phyloP scores from a whole-genome alignment of 495 filamentous ascomycete genomes.

The Hypoxylon lienhwacheense region DNA sequence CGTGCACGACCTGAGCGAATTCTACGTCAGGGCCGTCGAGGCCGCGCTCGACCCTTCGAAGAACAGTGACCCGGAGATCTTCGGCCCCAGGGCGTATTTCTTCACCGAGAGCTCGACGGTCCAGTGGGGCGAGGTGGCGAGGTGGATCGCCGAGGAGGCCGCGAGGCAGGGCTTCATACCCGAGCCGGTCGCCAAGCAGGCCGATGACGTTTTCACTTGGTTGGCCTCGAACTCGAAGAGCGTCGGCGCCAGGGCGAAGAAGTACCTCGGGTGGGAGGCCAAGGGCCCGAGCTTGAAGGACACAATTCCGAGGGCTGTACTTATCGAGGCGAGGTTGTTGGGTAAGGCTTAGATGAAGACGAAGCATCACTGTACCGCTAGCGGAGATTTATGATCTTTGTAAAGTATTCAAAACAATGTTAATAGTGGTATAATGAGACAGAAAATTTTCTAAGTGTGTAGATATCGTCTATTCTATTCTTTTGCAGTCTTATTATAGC shows the following conservation, averaged over 20 bases:
- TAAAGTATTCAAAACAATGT: no score
- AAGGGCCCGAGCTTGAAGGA: slow-evolving; percentile 52
- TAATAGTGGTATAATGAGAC: no score
- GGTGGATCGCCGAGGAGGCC: slow-evolving; percentile 61
- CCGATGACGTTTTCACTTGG: slow-evolving; percentile 18
- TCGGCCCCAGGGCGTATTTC: slow-evolving; percentile 75
- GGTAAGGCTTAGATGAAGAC: slow-evolving; percentile 30
- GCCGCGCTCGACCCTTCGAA: slow-evolving; percentile 53
- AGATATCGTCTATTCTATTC: no score
- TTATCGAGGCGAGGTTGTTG: slow-evolving; percentile 49
- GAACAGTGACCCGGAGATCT: slow-evolving; percentile 58
- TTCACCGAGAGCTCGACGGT: slow-evolving; percentile 71
- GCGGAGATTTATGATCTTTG: no score
- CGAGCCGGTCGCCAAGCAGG: slow-evolving; percentile 52
- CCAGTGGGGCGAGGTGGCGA: slow-evolving; percentile 67
- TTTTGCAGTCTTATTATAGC: neutral
- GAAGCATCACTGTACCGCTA: neutral
- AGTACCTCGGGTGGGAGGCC: slow-evolving; percentile 65
- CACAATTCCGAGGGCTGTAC: slow-evolving; percentile 54
- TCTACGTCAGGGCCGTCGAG: slow-evolving; percentile 67
- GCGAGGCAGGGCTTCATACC: slow-evolving; percentile 65
- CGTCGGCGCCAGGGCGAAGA: slow-evolving; percentile 56
- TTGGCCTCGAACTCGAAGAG: slow-evolving; percentile 64
- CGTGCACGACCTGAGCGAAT: slow-evolving; percentile 67
- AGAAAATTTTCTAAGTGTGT: no score